A percentile compares a stretch with the other conserved stretches of the same genome.
phyloP scores from a whole-genome alignment of 23 red algal species.

The Gracilaria domingensis region DNA sequence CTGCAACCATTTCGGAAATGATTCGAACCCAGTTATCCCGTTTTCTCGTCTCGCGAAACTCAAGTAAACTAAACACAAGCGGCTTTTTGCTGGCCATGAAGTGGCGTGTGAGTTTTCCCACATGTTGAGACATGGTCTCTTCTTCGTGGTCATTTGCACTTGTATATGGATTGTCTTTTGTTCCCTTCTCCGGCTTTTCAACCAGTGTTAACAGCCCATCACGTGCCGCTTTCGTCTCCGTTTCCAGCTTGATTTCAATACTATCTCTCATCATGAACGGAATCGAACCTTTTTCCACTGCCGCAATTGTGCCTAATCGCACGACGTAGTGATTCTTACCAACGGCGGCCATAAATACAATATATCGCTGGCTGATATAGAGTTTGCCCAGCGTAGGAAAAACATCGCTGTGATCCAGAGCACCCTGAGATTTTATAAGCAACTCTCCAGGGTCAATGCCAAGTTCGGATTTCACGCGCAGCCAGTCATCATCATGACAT shows the following conservation, averaged over 20 bases:
- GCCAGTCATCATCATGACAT: slow-evolving; percentile 73
- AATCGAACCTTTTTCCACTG: slow-evolving; percentile 53
- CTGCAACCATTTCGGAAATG: slow-evolving; percentile 72
- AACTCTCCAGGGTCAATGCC: slow-evolving; percentile 79
- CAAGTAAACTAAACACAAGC: slow-evolving; percentile 70
- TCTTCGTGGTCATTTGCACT: slow-evolving; percentile 3
- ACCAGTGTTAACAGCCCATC: slow-evolving; percentile 48
- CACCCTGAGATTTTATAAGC: slow-evolving; percentile 76
- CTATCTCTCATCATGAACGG: slow-evolving; percentile 84
- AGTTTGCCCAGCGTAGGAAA: slow-evolving; percentile 81
- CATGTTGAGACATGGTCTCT: slow-evolving; percentile 58
- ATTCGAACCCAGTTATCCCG: slow-evolving; percentile 72
- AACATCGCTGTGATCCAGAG: slow-evolving; percentile 80
- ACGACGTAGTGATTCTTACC: slow-evolving; percentile 80
- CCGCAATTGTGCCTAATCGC: slow-evolving; percentile 55
- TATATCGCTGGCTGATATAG: slow-evolving; percentile 79
- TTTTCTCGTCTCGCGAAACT: slow-evolving; percentile 71
- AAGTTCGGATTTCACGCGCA: slow-evolving; percentile 55
- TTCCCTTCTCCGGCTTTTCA: slow-evolving; percentile 2
- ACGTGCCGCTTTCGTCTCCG: slow-evolving; percentile 55
- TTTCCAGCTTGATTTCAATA: slow-evolving; percentile 60
- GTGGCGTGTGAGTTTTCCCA: slow-evolving; percentile 61
- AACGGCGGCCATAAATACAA: slow-evolving; percentile 78
- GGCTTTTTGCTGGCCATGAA: slow-evolving; percentile 69
- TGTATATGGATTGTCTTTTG: background rate